Percentiles rank a stretch among this genome's conserved stretches.
Evolutionary conservation across 225 moss, liverwort and hornwort species (phyloP).

Genomic region (Sphagnum contortum): DNA sequence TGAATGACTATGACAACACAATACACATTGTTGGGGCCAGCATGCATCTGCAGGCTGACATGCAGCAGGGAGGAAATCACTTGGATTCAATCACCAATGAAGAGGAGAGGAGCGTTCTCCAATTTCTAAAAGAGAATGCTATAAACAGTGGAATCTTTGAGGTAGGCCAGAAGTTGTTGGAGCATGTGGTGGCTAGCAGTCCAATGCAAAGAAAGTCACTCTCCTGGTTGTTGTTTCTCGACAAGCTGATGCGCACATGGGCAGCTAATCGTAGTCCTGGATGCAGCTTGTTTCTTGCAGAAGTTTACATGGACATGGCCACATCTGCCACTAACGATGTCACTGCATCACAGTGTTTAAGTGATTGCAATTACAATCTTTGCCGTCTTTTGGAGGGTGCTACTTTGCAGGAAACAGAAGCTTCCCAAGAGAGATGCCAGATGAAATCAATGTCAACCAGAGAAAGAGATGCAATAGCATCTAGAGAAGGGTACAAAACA

Average conservation of each 20-base stretch:
- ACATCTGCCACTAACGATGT: constrained; percentile 46
- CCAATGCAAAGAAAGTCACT: constrained; percentile 54
- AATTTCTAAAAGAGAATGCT: constrained; percentile 56
- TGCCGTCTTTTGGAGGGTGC: constrained; percentile 69
- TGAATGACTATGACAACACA: constrained; percentile 1
- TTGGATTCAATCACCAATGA: constrained; percentile 21
- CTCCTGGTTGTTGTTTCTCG: constrained; percentile 70
- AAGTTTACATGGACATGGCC: constrained; percentile 83
- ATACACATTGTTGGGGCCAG: constrained; percentile 9
- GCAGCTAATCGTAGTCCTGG: constrained; percentile 55
- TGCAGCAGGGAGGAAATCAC: constrained; percentile 15
- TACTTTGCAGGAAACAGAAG: constrained; percentile 28
- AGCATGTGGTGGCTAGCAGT: constrained; percentile 55
- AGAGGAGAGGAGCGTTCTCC: constrained; percentile 67
- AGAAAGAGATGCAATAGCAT: not conserved
- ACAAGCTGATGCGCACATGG: constrained; percentile 69
- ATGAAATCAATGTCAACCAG: no score
- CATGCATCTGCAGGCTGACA: constrained; percentile 18
- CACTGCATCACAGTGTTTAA: constrained; percentile 45
- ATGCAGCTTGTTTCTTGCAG: constrained; percentile 90
- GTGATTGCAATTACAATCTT: constrained; percentile 77
- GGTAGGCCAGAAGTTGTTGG: constrained; percentile 68
- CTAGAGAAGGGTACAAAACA: not conserved
- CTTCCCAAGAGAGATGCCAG: not conserved
- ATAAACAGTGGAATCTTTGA: constrained; percentile 73